A percentile compares a stretch with the other conserved stretches of the same genome.
phyloP scores from a whole-genome alignment of 176 grass and related monocot species.

The Hsuehochloa calcarea region DNA sequence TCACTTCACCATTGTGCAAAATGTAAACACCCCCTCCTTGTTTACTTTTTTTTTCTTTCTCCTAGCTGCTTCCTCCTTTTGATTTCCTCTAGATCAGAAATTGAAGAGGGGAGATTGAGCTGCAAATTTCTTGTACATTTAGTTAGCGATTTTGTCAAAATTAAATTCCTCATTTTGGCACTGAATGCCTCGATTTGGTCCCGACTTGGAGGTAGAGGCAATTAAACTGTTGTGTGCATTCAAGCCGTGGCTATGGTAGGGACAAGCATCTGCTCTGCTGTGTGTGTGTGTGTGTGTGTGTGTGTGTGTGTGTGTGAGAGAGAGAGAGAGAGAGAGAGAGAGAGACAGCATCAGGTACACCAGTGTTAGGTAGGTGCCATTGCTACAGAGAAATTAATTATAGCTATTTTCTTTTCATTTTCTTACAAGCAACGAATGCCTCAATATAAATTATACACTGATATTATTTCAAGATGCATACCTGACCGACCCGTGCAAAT shows the following conservation, averaged over 20 bases:
- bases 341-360: constrained; percentile 1
- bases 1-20: constrained; percentile 11
- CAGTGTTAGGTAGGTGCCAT: neutral
- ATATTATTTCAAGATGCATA: neutral
- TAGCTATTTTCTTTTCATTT: neutral
- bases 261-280: constrained; percentile 21
- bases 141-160: constrained; percentile 20
- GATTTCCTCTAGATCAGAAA: neutral
- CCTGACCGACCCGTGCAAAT: too few relatives aligned
- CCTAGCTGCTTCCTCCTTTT: neutral
- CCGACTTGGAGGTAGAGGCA: constrained; percentile 34
- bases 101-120: neutral
- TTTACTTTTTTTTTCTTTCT: neutral
- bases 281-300: too few relatives aligned
- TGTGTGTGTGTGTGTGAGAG: too few relatives aligned
- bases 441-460: neutral
- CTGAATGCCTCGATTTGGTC: constrained; percentile 28
- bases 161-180: neutral
- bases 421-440: neutral
- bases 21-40: neutral
- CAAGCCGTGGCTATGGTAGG: neutral
- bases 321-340: neutral
- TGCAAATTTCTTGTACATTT: constrained; percentile 29
- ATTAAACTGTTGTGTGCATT: constrained; percentile 13
- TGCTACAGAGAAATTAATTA: neutral